Evolutionary conservation across 2,329 filamentous ascomycete genomes (phyloP).

Genomic region (Xylariales sp.): DNA sequence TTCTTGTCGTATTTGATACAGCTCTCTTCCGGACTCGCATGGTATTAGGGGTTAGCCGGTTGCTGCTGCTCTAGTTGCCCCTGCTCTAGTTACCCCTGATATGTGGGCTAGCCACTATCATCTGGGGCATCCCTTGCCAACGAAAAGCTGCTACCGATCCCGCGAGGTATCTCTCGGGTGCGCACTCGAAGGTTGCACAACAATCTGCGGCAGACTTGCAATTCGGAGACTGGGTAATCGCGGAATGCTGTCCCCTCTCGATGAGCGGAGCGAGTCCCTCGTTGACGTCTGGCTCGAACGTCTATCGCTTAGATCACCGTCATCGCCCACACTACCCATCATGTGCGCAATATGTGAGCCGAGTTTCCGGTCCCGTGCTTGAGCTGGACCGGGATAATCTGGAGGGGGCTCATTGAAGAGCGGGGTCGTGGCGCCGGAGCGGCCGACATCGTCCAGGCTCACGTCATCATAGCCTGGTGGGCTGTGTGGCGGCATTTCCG

Average conservation of each 20-base stretch:
- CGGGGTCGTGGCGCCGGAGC: constrained; percentile 28
- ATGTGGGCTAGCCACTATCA: too few species aligned
- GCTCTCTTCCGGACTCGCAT: too few species aligned
- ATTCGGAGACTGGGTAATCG: constrained; percentile 51
- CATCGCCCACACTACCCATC: constrained; percentile 16
- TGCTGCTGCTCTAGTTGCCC: too few species aligned
- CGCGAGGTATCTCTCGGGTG: constrained; percentile 18
- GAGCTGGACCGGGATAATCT: constrained; percentile 39
- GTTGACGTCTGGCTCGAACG: constrained; percentile 17
- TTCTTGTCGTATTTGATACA: too few species aligned
- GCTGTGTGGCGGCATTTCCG: constrained; percentile 36
- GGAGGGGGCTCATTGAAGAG: constrained; percentile 44
- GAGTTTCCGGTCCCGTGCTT: constrained; percentile 26
- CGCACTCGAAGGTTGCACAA: constrained; percentile 50
- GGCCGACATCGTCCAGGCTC: constrained; percentile 36
- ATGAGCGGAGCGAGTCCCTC: constrained; percentile 11
- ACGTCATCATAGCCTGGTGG: constrained; percentile 53
- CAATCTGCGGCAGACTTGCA: constrained; percentile 48
- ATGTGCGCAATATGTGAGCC: constrained; percentile 28
- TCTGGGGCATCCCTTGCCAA: too few species aligned
- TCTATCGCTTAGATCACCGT: constrained; percentile 19
- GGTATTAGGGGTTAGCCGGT: too few species aligned
- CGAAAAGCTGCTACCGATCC: too few species aligned
- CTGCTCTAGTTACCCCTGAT: too few species aligned
- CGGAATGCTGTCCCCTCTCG: constrained; percentile 35